A percentile compares a stretch with the other conserved stretches of the same genome.
Conservation (phyloP, 1,284 basidiomycete species). For the Cerioporus squamosus region DNA sequence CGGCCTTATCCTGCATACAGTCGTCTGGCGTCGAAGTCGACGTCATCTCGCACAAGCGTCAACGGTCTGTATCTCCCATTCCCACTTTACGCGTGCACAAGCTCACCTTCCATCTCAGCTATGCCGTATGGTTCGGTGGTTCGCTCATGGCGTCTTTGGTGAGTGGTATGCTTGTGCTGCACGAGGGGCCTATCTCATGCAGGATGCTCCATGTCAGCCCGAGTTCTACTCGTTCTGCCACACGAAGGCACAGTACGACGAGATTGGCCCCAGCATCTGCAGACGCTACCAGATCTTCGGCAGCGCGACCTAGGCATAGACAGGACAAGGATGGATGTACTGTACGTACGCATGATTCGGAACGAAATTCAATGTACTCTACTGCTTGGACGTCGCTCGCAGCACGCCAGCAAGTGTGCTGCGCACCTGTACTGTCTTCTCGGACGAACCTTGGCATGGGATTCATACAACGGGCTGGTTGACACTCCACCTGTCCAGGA, state of each 20-base stretch:
- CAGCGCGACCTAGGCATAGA: conserved; percentile 68
- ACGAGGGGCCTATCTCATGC: no score
- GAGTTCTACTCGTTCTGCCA: conserved; percentile 99
- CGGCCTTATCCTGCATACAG: conserved; percentile 42
- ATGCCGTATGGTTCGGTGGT: conserved; percentile 99
- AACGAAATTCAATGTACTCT: conserved; percentile 25
- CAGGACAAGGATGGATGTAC: conserved; percentile 13
- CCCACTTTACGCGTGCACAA: not conserved
- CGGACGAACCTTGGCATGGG: no score
- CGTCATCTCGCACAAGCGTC: conserved; percentile 98
- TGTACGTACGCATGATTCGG: conserved; percentile 21
- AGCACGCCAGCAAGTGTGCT: not conserved
- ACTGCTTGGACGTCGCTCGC: conserved; percentile 3
- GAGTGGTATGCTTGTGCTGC: conserved; percentile 35
- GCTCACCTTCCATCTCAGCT: conserved; percentile 46
- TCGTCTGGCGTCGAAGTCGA: conserved; percentile 96
- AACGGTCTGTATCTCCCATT: conserved; percentile 60
- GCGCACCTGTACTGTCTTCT: not conserved
- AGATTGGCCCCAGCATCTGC: conserved; percentile 95
- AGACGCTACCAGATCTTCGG: conserved; percentile 95
- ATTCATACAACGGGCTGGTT: no score
- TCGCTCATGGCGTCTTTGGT: conserved; percentile 91
- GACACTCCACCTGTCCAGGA: no score
- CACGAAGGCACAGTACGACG: conserved; percentile 97
- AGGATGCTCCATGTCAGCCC: conserved; percentile 54